Base-by-base conservation (phyloP, 306 rosid genomes). In the Cicer pinnatifidum region DNA sequence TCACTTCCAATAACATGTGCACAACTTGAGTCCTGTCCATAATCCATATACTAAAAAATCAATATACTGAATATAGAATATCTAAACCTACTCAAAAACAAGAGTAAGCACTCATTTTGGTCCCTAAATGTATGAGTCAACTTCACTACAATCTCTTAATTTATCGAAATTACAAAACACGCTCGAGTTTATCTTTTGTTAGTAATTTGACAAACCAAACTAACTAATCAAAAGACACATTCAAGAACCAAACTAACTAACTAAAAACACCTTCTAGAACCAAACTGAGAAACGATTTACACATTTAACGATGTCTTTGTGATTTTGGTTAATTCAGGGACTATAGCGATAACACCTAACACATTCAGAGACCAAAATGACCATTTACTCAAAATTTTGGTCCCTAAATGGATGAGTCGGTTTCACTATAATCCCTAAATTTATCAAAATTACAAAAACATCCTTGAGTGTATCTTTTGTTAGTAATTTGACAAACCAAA, bases 21-120 rank as follows among this genome's bases (percentile, higher is more conserved):
- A 58, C 70, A 58, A 63, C 80, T 81, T 15, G 83, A 81, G 69
- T 87, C 97, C 99, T 94, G 85, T 35, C 71, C 75, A 50, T 11
- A 71, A 84, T 35, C 71, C 75, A 50, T 11, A 71, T 62, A 35
- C 53, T 52, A 43, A 69, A 48, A 75, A 69, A 73, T 78, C 62
- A 81, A 78, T 54, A 53, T 59, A 71, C 47, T 39, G 65, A 77
- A 58, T 35, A 45, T 10, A 54, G 62, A 53, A 80, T 4, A 15
- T 43, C 67, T 53, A 40, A 59, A 68, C 20, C 76, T 72, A 57
- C 45, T 43, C 1, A 76, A 33, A 75, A 51, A 39, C 11, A 11
- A 58, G 43, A 33, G 65, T 28, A 11, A 28, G 11, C 17, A 11
- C 56, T 50, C n/a, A 56, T 20, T 56, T 10, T 1, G 7, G 65